Evolutionary conservation across 495 filamentous ascomycete species (phyloP).

Genomic region (Letharia columbiana): DNA sequence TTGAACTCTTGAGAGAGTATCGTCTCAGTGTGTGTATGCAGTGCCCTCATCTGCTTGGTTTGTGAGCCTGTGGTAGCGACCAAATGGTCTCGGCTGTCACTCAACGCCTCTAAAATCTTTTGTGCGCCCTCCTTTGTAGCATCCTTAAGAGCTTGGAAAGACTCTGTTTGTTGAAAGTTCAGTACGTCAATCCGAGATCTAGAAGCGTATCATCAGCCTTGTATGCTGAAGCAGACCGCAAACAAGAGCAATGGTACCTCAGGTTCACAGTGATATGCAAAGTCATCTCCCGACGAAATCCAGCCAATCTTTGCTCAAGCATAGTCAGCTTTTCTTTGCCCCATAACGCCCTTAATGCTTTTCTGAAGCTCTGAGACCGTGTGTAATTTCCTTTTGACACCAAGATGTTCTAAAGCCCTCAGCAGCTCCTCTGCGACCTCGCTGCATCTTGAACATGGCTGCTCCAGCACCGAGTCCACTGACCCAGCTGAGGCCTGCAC

Average conservation of each 20-base stretch:
- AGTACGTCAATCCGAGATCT: slow-evolving; percentile 1
- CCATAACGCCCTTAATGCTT: background rate
- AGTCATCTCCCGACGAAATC: slow-evolving; percentile 1
- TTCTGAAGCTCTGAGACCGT: background rate
- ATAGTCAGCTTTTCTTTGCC: slow-evolving; percentile 1
- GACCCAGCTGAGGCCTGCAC: background rate
- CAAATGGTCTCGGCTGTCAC: background rate
- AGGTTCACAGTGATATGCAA: background rate
- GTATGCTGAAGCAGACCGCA: background rate
- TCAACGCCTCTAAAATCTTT: background rate
- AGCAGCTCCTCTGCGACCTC: slow-evolving; percentile 3
- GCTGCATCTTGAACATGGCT: slow-evolving; percentile 2
- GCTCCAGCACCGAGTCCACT: background rate
- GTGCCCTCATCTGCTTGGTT: background rate
- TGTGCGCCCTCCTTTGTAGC: background rate
- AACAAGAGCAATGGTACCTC: background rate
- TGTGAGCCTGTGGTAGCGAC: background rate
- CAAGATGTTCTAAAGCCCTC: background rate
- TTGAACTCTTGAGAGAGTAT: background rate
- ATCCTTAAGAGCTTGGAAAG: slow-evolving; percentile 6
- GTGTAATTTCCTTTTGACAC: background rate
- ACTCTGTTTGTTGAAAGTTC: background rate
- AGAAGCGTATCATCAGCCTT: background rate
- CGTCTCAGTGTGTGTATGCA: background rate
- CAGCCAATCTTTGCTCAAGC: slow-evolving; percentile 3